These are phyloP conservation scores for Leersia perrieri DNA, from an alignment of 176 grass and related monocot genomes.

Conservation along the genomic window DNA sequence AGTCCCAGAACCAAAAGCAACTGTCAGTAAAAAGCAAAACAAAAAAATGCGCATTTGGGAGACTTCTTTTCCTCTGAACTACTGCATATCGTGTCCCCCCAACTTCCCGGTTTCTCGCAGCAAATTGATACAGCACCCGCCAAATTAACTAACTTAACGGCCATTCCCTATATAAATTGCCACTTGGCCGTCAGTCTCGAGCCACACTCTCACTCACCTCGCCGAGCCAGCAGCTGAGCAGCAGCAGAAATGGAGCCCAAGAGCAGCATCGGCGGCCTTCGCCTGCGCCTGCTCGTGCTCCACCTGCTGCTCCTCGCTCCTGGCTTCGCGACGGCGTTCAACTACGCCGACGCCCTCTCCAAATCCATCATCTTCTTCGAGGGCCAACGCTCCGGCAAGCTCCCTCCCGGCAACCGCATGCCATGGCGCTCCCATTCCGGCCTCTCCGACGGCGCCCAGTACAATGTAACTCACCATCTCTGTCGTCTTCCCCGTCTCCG, in stretches of 20 bases:
- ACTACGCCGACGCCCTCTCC: constrained; percentile 83
- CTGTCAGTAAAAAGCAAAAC: neutral
- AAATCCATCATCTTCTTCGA: constrained; percentile 97
- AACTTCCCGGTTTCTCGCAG: constrained; percentile 30
- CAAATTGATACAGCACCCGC: constrained; percentile 16
- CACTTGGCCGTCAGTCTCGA: neutral
- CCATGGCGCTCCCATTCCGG: constrained; percentile 68
- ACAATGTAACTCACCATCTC: constrained; percentile 29
- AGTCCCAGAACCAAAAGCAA: neutral
- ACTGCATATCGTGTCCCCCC: constrained; percentile 9
- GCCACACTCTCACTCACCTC: neutral
- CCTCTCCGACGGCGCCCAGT: constrained; percentile 60
- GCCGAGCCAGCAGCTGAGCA: neutral
- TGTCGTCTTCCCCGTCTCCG: neutral
- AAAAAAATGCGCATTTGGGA: neutral
- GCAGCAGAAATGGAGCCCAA: constrained; percentile 22
- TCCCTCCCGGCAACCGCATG: constrained; percentile 58
- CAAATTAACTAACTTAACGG: neutral
- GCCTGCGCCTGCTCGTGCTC: neutral
- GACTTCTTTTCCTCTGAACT: neutral
- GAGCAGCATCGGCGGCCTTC: neutral
- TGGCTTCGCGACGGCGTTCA: constrained; percentile 33
- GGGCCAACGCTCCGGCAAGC: constrained; percentile 90
- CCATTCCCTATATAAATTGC: constrained; percentile 1
- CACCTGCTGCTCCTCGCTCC: constrained; percentile 32